These are phyloP conservation scores for Casuarina cunninghamiana DNA, from an alignment of 306 rosid species.

Conservation along the genomic window DNA sequence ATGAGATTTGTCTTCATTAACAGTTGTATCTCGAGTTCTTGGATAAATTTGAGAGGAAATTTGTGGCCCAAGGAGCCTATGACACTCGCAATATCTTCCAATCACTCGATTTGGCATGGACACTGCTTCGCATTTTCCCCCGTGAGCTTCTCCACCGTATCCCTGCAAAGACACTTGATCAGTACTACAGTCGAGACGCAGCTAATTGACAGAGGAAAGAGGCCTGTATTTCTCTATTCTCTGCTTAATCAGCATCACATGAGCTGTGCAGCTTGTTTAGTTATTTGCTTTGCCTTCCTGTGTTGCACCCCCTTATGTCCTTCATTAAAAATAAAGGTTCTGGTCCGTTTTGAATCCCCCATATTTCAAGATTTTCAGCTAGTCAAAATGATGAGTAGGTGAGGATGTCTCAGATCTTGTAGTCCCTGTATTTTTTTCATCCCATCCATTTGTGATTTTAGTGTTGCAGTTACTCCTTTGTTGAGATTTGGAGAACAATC, in stretches of 20 bases:
- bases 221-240: constrained; percentile 22
- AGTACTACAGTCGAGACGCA: constrained; percentile 85
- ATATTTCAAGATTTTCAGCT: constrained; percentile 30
- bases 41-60: constrained; percentile 99
- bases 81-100: constrained; percentile 98
- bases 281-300: constrained; percentile 34
- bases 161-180: constrained; percentile 95
- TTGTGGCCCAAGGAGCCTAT: constrained; percentile 94
- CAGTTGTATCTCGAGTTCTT: constrained; percentile 98
- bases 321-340: constrained; percentile 48
- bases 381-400: constrained; percentile 33
- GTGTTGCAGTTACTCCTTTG: constrained; percentile 23
- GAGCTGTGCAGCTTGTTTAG: constrained; percentile 42
- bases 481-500: constrained; percentile 21
- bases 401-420: constrained; percentile 46
- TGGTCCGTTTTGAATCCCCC: constrained; percentile 46
- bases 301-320: constrained; percentile 42
- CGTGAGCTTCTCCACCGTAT: constrained; percentile 99
- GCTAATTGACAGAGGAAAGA: constrained; percentile 54
- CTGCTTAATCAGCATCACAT: constrained; percentile 38
- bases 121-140: constrained; percentile 94
- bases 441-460: constrained; percentile 31
- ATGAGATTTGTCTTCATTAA: constrained; percentile 16
- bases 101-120: constrained; percentile 98
- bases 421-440: constrained; percentile 38